Evolutionary conservation across 352 stramenopile species (phyloP).

Genomic region (Phytophthora melonis): DNA sequence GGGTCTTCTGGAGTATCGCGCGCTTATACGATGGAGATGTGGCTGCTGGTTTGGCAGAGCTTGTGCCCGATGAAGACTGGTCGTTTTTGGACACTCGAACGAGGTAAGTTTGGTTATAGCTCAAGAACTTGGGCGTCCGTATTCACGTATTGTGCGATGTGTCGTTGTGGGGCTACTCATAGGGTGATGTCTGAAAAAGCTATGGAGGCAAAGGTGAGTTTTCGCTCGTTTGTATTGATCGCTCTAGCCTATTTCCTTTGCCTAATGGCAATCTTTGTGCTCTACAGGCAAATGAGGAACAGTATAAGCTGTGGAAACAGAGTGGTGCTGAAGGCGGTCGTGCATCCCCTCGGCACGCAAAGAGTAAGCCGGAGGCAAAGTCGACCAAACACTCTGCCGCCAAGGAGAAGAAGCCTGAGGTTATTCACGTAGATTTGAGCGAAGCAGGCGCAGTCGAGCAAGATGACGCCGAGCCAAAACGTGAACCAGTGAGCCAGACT

Average conservation of each 20-base stretch:
- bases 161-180: conserved; percentile 13
- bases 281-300: conserved; percentile 69
- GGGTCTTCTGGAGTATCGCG: conserved; percentile 90
- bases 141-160: conserved; percentile 8
- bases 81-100: conserved; percentile 82
- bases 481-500: conserved; percentile 24
- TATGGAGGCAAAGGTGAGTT: conserved; percentile 73
- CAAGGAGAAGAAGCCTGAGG: conserved; percentile 30
- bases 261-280: not conserved
- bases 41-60: conserved; percentile 60
- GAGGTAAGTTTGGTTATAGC: conserved; percentile 38
- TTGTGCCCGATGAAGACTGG: conserved; percentile 87
- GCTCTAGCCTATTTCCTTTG: not conserved
- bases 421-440: conserved; percentile 23
- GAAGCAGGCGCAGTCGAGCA: conserved; percentile 28
- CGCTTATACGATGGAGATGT: conserved; percentile 82
- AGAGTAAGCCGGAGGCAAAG: conserved; percentile 11
- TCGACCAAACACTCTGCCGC: conserved; percentile 5
- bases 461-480: conserved; percentile 20
- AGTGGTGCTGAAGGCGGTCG: not conserved
- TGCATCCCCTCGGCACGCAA: conserved; percentile 8
- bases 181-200: conserved; percentile 82
- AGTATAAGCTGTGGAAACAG: conserved; percentile 78
- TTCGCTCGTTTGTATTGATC: not conserved
- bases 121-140: not conserved